Base-by-base conservation (phyloP, 352 stramenopile genomes). In the Phytophthora hybrid region DNA sequence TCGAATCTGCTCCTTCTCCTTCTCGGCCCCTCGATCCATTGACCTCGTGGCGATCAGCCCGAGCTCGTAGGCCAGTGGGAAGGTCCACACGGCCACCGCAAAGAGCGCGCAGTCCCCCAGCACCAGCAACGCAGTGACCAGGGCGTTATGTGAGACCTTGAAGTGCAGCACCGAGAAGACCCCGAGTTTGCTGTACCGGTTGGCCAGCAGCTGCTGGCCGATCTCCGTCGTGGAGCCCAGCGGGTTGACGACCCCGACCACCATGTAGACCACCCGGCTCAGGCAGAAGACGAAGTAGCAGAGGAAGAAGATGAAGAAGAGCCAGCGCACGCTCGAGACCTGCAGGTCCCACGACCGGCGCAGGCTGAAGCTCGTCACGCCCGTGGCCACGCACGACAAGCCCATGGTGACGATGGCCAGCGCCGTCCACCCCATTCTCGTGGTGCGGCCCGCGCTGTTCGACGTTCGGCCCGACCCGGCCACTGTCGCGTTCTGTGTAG, bases 251-350 rank as follows among this genome's bases (percentile, higher is more conserved):
- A 60, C 29, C 14, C 77, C 70, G 26, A 82, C 81, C 16, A 83
- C 21, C 65, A 83, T 80, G 55, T 83, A 89, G 1, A 78, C 32
- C n/a, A 76, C 49, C 16, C 82, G 80, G 58, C 74, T 32, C 7
- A 71, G 51, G 32, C 64, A 73, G 55, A 83, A 85, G 34, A 76
- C 46, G 39, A 69, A 84, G 37, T 87, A 73, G 53, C 74, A 88
- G 10, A 77, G 26, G 62, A 91, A 90, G 44, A 91, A 88, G 55
- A 79, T 58, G 70, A 84, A 84, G 26, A 91, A 91, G 34, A 91
- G 71, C 84, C 84, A 91, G 4, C 84, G 82, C 29, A 91, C 81
- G 18, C 81, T 86, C 5, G 81, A 86, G 37, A 84, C 59, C n/a
- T 80, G 79, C 53, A 88, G 47, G 58, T 88, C 80, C 78, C 80